These are phyloP conservation scores for Diaporthe eres DNA, from an alignment of 2,329 filamentous ascomycete species.

Conservation along the genomic window DNA sequence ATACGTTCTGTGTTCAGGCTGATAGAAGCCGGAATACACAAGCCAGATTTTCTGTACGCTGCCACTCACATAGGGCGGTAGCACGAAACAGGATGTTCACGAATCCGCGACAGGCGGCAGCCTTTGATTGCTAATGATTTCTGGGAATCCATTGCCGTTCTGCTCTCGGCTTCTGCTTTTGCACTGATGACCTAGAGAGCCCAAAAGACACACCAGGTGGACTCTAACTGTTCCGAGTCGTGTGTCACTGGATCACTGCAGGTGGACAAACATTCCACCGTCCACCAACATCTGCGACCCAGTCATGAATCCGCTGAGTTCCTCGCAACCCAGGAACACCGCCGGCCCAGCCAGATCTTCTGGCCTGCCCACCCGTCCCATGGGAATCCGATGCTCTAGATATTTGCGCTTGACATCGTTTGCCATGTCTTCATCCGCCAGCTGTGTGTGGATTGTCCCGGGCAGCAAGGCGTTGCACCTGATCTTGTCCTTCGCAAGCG, in stretches of 20 bases:
- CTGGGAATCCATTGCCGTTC: neutral
- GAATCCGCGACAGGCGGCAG: too few relatives aligned
- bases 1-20: neutral
- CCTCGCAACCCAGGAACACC: conserved; percentile 70
- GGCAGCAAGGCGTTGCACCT: conserved; percentile 79
- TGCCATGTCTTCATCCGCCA: conserved; percentile 77
- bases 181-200: neutral
- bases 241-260: conserved; percentile 59
- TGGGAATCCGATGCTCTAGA: conserved; percentile 77
- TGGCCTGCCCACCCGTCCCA: conserved; percentile 73
- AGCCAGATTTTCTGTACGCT: neutral
- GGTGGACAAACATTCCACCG: conserved; percentile 80
- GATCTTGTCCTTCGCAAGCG: conserved; percentile 75
- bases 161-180: neutral
- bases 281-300: conserved; percentile 80
- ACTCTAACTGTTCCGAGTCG: neutral
- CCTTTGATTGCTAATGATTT: neutral
- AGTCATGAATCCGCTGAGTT: conserved; percentile 74
- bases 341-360: conserved; percentile 78
- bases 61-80: neutral
- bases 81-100: too few relatives aligned
- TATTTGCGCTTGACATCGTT: conserved; percentile 75
- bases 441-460: conserved; percentile 78
- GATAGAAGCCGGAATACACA: neutral
- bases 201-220: neutral